Percentiles rank a stretch among this genome's conserved stretches.
Evolutionary conservation across 306 rosid genomes (phyloP).

Genomic region (Ammopiptanthus mongolicus): DNA sequence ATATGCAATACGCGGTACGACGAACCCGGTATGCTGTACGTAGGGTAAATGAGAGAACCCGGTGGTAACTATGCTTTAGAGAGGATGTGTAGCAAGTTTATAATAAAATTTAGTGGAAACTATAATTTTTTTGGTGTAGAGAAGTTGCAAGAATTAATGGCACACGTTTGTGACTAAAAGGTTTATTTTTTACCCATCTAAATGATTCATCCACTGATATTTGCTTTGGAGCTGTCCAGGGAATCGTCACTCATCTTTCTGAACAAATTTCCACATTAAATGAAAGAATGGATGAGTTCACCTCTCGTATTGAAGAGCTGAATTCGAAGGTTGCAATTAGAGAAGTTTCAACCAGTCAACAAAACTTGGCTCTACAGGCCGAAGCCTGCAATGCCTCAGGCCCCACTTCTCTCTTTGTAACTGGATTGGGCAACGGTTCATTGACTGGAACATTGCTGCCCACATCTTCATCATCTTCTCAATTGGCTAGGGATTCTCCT

Average conservation of each 20-base stretch:
- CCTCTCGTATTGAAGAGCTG: constrained; percentile 86
- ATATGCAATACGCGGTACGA: no score
- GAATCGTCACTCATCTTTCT: constrained; percentile 84
- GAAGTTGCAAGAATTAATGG: neutral
- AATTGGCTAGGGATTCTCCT: constrained; percentile 71
- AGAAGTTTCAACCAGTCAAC: constrained; percentile 73
- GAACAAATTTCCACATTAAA: constrained; percentile 94
- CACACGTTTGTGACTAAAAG: neutral
- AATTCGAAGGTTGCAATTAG: constrained; percentile 55
- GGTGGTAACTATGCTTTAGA: no score
- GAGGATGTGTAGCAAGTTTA: neutral
- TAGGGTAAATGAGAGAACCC: no score
- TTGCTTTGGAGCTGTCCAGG: constrained; percentile 50
- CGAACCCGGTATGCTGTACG: no score
- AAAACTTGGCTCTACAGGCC: constrained; percentile 70
- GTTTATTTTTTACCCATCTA: neutral
- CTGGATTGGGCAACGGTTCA: constrained; percentile 72
- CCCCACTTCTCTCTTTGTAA: constrained; percentile 63
- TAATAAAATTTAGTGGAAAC: neutral
- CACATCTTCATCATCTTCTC: constrained; percentile 75
- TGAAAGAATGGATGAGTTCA: constrained; percentile 96
- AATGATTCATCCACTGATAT: constrained; percentile 15
- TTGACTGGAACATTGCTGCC: constrained; percentile 76
- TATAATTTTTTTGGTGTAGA: constrained; percentile 7
- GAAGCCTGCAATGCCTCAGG: constrained; percentile 80